These are phyloP conservation scores for Ceratocystis alfenasii DNA, from an alignment of 2,329 filamentous ascomycete species.

Conservation along the genomic window DNA sequence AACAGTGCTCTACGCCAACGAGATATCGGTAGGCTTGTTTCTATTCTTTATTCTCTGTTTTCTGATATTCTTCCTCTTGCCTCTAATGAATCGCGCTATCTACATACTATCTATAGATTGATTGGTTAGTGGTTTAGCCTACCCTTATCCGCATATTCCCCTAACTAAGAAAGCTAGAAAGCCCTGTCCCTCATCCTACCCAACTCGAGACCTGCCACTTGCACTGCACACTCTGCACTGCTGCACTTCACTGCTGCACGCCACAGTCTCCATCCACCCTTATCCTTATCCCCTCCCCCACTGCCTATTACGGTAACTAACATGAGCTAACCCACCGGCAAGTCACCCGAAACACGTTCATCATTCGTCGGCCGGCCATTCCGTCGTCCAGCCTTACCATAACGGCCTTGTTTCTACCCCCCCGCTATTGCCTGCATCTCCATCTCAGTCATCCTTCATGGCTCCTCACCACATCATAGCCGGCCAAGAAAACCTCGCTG, in stretches of 20 bases:
- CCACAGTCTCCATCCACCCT: background rate
- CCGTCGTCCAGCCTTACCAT: background rate
- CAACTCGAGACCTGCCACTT: background rate
- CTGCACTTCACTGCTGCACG: slow-evolving; percentile 1
- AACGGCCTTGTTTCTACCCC: background rate
- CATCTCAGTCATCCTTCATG: slow-evolving; percentile 6
- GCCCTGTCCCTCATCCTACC: slow-evolving; percentile 10
- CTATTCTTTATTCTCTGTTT: background rate
- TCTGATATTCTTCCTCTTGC: too few species aligned
- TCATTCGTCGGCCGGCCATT: background rate
- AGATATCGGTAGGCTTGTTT: slow-evolving; percentile 11
- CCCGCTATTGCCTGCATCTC: background rate
- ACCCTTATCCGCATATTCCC: background rate
- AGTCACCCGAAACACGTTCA: slow-evolving; percentile 2
- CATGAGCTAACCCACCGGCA: slow-evolving; percentile 16
- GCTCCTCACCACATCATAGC: slow-evolving; percentile 10
- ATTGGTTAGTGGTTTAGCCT: background rate
- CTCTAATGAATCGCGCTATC: background rate
- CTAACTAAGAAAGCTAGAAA: background rate
- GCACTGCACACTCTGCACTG: background rate
- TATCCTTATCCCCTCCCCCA: slow-evolving; percentile 10
- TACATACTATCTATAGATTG: background rate
- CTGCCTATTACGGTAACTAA: slow-evolving; percentile 19
- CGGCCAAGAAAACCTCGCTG: background rate
- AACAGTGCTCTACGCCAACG: slow-evolving; percentile 3